These are phyloP conservation scores for Cryptosporidium viatorum DNA, from an alignment of 169 alveolate species.

Conservation along the genomic window DNA sequence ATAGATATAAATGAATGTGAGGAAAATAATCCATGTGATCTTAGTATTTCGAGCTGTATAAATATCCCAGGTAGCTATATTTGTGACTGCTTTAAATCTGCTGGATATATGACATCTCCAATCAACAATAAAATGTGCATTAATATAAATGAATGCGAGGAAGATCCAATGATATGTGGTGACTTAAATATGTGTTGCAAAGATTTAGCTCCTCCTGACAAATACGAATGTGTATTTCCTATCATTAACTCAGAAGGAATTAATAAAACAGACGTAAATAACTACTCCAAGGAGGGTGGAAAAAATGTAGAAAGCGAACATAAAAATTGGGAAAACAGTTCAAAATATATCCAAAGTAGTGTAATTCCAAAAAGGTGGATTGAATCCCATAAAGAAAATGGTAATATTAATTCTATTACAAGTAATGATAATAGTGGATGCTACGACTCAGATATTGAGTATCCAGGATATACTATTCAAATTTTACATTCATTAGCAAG, in stretches of 20 bases:
- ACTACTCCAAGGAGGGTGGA: not conserved
- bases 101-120: slow-evolving; percentile 77
- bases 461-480: slow-evolving; percentile 71
- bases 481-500: slow-evolving; percentile 51
- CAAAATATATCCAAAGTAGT: not conserved
- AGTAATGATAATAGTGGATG: slow-evolving; percentile 20
- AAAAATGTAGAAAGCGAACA: not conserved
- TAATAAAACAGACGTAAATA: not conserved
- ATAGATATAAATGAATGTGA: slow-evolving; percentile 78
- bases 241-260: not conserved
- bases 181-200: slow-evolving; percentile 79
- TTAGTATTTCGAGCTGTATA: slow-evolving; percentile 76
- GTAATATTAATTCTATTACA: not conserved
- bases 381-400: not conserved
- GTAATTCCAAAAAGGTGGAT: not conserved
- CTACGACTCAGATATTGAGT: slow-evolving; percentile 67
- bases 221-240: slow-evolving; percentile 75
- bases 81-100: slow-evolving; percentile 76
- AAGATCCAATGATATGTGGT: slow-evolving; percentile 80
- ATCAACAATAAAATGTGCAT: slow-evolving; percentile 62
- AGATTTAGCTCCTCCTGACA: slow-evolving; percentile 79
- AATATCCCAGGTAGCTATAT: slow-evolving; percentile 78
- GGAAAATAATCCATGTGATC: slow-evolving; percentile 77
- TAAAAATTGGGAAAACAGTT: slow-evolving; percentile 6
- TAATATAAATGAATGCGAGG: slow-evolving; percentile 79